Base-by-base conservation (phyloP, 768 basidiomycete genomes). In the Lentinula aciculospora region DNA sequence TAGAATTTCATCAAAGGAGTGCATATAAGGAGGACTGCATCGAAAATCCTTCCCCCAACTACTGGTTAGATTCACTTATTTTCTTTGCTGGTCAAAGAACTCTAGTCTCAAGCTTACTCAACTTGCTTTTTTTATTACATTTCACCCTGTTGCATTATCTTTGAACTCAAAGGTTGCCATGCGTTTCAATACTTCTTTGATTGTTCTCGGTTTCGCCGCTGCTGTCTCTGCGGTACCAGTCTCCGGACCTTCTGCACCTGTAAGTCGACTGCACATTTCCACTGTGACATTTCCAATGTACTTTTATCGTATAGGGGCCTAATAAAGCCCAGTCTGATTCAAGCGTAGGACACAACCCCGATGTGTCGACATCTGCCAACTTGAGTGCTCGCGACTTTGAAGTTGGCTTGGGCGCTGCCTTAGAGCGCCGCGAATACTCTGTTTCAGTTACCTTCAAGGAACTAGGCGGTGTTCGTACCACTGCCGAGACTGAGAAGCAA, bases 141-240 rank as follows among this genome's bases (percentile, higher is more conserved):
- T 5, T 5, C 13, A 39, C 17, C 2, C 37, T 39, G n/a, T 39
- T 39, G 37, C 13, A 5, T n/a, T n/a, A 15, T n/a, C 9, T 15
- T 10, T 10, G 17, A 13, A 39, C n/a, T n/a, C n/a, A n/a, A n/a
- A n/a, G n/a, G 49, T 50, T 23, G 31, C 27, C 49, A 50, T 50
- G 49, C 49, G 49, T 34, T 50, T 50, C 49, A 50, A 50, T 34
- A 50, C 31, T 48, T 27, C 46, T n/a, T 48, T 48, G 2, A 31
- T 48, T 13, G 21, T 34, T 29, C 28, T 50, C 17, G 31, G 49
- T 19, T 19, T 50, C 2, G 49, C 49, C 6, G 49, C 31, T 32
- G 49, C 31, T 36, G 31, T 23, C 13, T 31, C 29, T 34, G 49
- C 49, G 12, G 32, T 50, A 21, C 49, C 49, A 21, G 10, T 50